Percentiles rank a stretch among this genome's conserved stretches.
Evolutionary conservation across 495 filamentous ascomycete species (phyloP).

Genomic region (Antarctomyces pellizariae): DNA sequence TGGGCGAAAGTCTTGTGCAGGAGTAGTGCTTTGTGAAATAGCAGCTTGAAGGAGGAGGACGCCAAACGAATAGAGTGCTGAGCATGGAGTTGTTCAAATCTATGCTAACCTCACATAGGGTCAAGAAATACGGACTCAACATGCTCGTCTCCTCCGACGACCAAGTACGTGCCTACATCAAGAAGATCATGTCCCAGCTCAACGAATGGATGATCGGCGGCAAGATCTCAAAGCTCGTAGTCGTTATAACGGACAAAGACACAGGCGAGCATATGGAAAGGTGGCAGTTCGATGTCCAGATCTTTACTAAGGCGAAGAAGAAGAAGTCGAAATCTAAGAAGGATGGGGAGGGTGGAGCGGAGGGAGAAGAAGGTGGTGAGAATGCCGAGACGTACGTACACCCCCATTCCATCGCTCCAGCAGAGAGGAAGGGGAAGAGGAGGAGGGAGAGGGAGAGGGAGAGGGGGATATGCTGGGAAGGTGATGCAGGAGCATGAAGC

Average conservation of each 20-base stretch:
- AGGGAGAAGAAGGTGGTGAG: slow-evolving; percentile 1
- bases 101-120: slow-evolving; percentile 2
- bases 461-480: no score
- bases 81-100: slow-evolving; percentile 2
- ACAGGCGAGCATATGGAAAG: slow-evolving; percentile 87
- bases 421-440: slow-evolving; percentile 1
- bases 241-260: slow-evolving; percentile 90
- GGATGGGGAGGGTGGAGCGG: slow-evolving; percentile 1
- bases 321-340: slow-evolving; percentile 19
- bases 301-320: slow-evolving; percentile 33
- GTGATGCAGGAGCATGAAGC: slow-evolving; percentile 7
- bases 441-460: slow-evolving; percentile 4
- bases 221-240: slow-evolving; percentile 89
- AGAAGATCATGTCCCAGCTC: slow-evolving; percentile 91
- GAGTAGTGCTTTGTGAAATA: no score
- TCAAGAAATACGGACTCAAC: slow-evolving; percentile 98
- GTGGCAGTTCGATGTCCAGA: slow-evolving; percentile 95
- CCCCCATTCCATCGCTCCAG: no score
- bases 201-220: slow-evolving; percentile 90
- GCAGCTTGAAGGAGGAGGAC: no score
- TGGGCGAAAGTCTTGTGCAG: no score
- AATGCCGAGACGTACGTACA: slow-evolving; percentile 1
- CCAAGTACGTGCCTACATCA: slow-evolving; percentile 96
- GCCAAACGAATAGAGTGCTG: no score
- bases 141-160: slow-evolving; percentile 93